Evolutionary conservation across 345 rosid species (phyloP).

Genomic region (Moringa oleifera): DNA sequence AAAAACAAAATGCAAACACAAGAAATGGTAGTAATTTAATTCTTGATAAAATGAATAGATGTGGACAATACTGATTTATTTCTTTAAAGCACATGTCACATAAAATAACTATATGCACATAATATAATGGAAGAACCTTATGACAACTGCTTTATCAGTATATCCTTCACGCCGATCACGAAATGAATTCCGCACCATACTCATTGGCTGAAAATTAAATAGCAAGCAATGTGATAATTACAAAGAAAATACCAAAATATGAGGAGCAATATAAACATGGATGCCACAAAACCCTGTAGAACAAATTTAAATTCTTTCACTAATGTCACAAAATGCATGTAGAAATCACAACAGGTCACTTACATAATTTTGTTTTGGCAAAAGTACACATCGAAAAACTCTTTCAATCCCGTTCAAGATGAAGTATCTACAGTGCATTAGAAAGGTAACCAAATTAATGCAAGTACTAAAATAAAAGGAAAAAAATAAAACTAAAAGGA

Average conservation of each 20-base stretch:
- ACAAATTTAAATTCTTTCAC: not conserved
- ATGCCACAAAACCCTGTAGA: too few species aligned
- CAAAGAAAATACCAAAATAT: not conserved
- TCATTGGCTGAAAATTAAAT: slow-evolving; percentile 72
- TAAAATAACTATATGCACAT: not conserved
- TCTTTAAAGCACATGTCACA: not conserved
- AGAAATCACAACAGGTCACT: slow-evolving; percentile 23
- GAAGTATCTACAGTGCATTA: slow-evolving; percentile 53
- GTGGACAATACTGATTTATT: too few species aligned
- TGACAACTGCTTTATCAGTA: slow-evolving; percentile 79
- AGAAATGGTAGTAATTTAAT: too few species aligned
- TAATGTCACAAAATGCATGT: not conserved
- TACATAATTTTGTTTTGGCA: slow-evolving; percentile 92
- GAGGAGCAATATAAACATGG: too few species aligned
- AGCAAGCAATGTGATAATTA: slow-evolving; percentile 12
- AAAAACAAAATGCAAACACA: too few species aligned
- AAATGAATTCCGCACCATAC: slow-evolving; percentile 75
- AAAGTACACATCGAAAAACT: slow-evolving; percentile 75
- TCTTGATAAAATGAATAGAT: too few species aligned
- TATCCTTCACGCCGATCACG: slow-evolving; percentile 81
- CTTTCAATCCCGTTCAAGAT: slow-evolving; percentile 92
- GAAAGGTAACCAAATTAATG: slow-evolving; percentile 6
- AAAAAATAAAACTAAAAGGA: slow-evolving; percentile 1
- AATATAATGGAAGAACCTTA: slow-evolving; percentile 42
- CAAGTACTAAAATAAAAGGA: not conserved